Evolutionary conservation across 1,284 basidiomycete species (phyloP).

Genomic region (Austroboletus olivaceoglutinosus): DNA sequence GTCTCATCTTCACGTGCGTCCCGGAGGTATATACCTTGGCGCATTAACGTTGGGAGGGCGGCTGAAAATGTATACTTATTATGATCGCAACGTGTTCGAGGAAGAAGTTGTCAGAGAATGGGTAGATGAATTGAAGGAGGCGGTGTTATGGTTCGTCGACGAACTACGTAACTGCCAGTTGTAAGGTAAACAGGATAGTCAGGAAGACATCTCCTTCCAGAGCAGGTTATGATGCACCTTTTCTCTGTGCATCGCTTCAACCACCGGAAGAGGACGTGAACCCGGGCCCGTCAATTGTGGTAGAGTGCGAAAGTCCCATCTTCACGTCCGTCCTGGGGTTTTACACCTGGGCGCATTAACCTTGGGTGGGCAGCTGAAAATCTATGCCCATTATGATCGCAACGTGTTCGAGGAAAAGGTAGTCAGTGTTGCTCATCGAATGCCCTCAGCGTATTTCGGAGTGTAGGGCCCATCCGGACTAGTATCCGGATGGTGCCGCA

Average conservation of each 20-base stretch:
- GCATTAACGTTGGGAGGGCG: conserved; percentile 20
- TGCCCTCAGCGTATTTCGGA: too few species aligned
- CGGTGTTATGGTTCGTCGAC: conserved; percentile 40
- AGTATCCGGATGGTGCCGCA: too few species aligned
- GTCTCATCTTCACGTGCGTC: conserved; percentile 42
- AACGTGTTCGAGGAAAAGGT: conserved; percentile 41
- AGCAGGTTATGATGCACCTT: not conserved
- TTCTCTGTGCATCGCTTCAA: not conserved
- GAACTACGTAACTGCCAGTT: too few species aligned
- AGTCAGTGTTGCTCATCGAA: too few species aligned
- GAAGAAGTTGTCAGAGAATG: conserved; percentile 40
- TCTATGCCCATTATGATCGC: conserved; percentile 41
- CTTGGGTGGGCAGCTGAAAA: conserved; percentile 18
- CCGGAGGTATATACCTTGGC: conserved; percentile 49
- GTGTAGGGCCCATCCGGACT: too few species aligned
- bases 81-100: conserved; percentile 44
- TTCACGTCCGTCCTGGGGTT: conserved; percentile 47
- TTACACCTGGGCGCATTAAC: conserved; percentile 44
- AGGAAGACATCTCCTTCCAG: too few species aligned
- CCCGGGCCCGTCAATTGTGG: conserved; percentile 3
- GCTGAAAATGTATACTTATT: conserved; percentile 37
- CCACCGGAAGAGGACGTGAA: not conserved
- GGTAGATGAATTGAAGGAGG: conserved; percentile 41
- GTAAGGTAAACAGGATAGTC: too few species aligned
- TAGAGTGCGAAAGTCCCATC: conserved; percentile 17